These are phyloP conservation scores for Telopea speciosissima DNA, from an alignment of 177 flowering plant genomes.

Conservation along the genomic window DNA sequence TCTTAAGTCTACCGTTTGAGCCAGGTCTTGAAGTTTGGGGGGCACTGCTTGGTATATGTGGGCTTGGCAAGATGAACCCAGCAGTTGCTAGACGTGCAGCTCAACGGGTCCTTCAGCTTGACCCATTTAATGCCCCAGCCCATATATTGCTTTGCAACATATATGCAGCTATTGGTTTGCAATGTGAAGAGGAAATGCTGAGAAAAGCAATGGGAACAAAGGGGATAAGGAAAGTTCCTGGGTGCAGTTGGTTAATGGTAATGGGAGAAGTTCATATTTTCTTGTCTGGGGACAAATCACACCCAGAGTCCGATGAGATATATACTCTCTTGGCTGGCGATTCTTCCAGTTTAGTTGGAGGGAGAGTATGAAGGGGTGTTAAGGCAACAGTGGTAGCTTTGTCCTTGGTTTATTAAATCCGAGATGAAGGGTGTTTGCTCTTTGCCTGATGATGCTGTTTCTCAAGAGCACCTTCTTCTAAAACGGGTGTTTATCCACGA, in stretches of 20 bases:
- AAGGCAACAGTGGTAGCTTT: neutral
- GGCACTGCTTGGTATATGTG: slow-evolving; percentile 51
- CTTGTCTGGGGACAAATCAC: slow-evolving; percentile 39
- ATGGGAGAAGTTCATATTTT: slow-evolving; percentile 34
- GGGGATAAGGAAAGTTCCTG: slow-evolving; percentile 52
- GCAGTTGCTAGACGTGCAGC: slow-evolving; percentile 36
- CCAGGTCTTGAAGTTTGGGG: slow-evolving; percentile 48
- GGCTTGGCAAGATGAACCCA: slow-evolving; percentile 22
- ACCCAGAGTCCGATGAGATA: slow-evolving; percentile 23
- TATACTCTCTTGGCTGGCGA: slow-evolving; percentile 2
- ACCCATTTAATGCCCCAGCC: slow-evolving; percentile 47
- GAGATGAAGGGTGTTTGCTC: neutral
- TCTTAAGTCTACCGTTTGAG: slow-evolving; percentile 30
- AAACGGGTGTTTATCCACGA: neutral
- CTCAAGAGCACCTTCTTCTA: neutral
- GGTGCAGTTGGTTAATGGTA: slow-evolving; percentile 54
- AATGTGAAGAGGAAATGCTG: slow-evolving; percentile 29
- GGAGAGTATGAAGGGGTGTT: neutral
- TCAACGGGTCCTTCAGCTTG: slow-evolving; percentile 37
- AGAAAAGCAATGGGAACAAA: slow-evolving; percentile 48
- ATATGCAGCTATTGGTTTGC: slow-evolving; percentile 34
- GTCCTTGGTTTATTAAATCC: neutral
- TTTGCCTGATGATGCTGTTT: neutral
- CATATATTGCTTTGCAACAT: slow-evolving; percentile 49
- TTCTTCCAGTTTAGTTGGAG: neutral